Base-by-base conservation (phyloP, 768 basidiomycete species). In the Kwoniella pini region DNA sequence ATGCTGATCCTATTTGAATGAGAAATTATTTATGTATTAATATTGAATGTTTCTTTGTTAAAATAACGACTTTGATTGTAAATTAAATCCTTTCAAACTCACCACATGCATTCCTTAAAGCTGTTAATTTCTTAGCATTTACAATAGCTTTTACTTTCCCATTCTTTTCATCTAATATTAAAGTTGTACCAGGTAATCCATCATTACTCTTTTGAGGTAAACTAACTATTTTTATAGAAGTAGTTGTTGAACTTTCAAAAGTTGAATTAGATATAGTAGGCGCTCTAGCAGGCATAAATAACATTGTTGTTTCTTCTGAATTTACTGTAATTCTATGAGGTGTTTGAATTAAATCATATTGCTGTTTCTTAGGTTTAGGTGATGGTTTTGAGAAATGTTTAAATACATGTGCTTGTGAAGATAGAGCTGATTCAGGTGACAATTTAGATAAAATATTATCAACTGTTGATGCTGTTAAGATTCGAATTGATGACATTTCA, bases 231-330 rank as follows among this genome's bases (percentile, higher is more conserved):
- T 96, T 94, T 61, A 90, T 63, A 7, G 71, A 81, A 80, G 1
- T 88, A 87, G 1, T 85, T 15, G 31, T 54, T 9, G 51, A 33
- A 79, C 73, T 26, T 12, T 7, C 33, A 7, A 15, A 36, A 7
- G 33, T 15, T 7, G 33, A 36, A 7, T 7, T 36, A 15, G 33
- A 36, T 7, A 36, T 36, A 15, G 33, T 36, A 15, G 59, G 59
- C 13, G 87, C 80, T 24, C 87, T 83, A 6, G 89, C 85, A 1
- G 92, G 91, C 92, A 95, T 95, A 77, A 91, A 88, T 2, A 96
- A 80, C 0, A 83, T 81, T 0, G 82, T 86, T 65, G 90, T 85
- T 42, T 82, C 80, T 7, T 76, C 68, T 51, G 83, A 85, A 0
- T 80, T 79, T 11, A 92, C 73, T 0, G 81, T 77, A 0, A 83